Percentiles rank a stretch among this genome's conserved stretches.
These are phyloP conservation scores for Entomophthora muscae DNA, from an alignment of 371 early-diverging fungal species.

Conservation along the genomic window DNA sequence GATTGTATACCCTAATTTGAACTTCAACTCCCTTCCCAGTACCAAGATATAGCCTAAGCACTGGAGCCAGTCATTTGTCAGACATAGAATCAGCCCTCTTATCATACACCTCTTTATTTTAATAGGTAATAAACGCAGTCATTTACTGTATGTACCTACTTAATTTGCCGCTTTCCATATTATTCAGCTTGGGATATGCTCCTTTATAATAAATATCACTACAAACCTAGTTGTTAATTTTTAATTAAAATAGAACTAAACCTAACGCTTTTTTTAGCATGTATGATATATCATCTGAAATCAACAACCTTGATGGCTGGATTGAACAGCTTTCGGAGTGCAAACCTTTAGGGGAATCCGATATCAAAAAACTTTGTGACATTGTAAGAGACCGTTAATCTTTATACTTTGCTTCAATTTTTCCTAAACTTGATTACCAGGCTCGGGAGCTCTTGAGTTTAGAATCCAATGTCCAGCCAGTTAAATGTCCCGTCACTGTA, in stretches of 20 bases:
- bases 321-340: conserved; percentile 75
- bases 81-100: background rate
- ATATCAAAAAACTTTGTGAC: conserved; percentile 91
- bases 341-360: conserved; percentile 75
- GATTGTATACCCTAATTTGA: background rate
- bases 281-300: conserved; percentile 7
- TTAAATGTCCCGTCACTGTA: conserved; percentile 87
- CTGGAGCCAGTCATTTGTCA: background rate
- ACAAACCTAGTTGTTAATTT: background rate
- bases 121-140: background rate
- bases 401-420: conserved; percentile 2
- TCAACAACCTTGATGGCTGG: conserved; percentile 74
- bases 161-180: background rate
- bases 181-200: background rate
- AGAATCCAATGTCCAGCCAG: conserved; percentile 92
- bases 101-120: background rate
- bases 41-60: background rate
- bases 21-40: background rate
- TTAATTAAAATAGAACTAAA: no score
- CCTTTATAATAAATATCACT: background rate
- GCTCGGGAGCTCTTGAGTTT: conserved; percentile 84
- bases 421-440: conserved; percentile 18
- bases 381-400: conserved; percentile 38
- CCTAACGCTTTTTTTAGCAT: conserved; percentile 1
- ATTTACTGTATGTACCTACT: background rate